Evolutionary conservation across 176 grass and related monocot species (phyloP), one percentile per base, ranked within the genome.

Genomic region (Triticum dicoccoides): DNA sequence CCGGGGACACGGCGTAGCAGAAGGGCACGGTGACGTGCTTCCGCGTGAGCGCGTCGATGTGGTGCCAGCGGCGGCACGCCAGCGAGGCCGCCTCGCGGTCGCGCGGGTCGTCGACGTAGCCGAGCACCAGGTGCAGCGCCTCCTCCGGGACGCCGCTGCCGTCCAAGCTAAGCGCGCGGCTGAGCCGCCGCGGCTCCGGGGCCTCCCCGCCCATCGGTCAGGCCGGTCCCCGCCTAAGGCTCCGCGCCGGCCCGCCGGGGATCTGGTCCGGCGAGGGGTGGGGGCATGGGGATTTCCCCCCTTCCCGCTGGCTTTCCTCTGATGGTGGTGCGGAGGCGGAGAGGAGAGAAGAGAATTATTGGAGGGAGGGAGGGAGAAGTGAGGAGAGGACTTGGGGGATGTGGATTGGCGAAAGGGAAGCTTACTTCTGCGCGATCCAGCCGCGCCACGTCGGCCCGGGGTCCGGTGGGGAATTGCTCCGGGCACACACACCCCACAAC

Each of bases 11-110:
- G 1, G 94, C 88, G 87, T 96, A 96, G 91, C 94, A 96, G 87
- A 96, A 89, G 44, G 87, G 89, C 38, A 96, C 82, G 38, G 94
- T 93, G 76, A 96, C 89, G 84, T 96, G 94, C 87, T 93, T 93
- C 73, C 91, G 91, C 34, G 91, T 82, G 62, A 89, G 89, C 14
- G 89, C 87, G 82, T 96, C 91, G 89, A 93, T 87, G 81, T 64
- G 91, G 82, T 91, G 89, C 94, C 94, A 96, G 15, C 86, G 86
- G 77, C 78, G 91, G 82, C 91, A 96, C 13, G 89, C 94, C 15
- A 88, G 91, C 32, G 94, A 96, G 34, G 84, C 88, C 11, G 94
- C 81, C 84, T 93, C 89, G 25, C 94, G 79, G 89, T 93, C 94
- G 42, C 94, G 94, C 62, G 94, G 79, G 82, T 93, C 87, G 34